These are phyloP conservation scores for Aspergillus sp. DNA, from an alignment of 2,329 filamentous ascomycete species.

Conservation along the genomic window DNA sequence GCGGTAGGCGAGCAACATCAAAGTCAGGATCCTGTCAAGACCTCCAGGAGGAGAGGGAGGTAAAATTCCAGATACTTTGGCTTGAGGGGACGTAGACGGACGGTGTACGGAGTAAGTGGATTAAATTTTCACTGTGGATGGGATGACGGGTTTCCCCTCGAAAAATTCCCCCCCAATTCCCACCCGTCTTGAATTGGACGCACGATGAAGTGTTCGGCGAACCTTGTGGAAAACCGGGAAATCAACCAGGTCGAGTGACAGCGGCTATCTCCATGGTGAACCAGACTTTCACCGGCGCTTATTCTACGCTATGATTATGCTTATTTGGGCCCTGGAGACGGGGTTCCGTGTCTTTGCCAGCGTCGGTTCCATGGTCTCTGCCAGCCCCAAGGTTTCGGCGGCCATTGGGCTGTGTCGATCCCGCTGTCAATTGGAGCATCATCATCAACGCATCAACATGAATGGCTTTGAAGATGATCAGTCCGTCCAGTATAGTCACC, in stretches of 20 bases:
- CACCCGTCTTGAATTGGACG: constrained; percentile 16
- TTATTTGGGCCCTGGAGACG: constrained; percentile 19
- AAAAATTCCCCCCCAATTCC: constrained; percentile 4
- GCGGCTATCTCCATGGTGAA: constrained; percentile 22
- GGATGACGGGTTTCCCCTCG: background rate
- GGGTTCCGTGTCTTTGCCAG: constrained; percentile 8
- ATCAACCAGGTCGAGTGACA: constrained; percentile 13
- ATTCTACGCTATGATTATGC: constrained; percentile 25
- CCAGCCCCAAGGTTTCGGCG: background rate
- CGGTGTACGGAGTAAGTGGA: no score
- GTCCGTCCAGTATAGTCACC: no score
- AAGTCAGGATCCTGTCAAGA: background rate
- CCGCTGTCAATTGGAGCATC: background rate
- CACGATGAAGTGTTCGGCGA: constrained; percentile 23
- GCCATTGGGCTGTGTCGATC: background rate
- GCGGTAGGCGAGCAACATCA: no score
- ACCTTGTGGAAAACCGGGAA: constrained; percentile 10
- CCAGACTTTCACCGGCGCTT: constrained; percentile 22
- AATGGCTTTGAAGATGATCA: no score
- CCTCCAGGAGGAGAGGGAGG: background rate
- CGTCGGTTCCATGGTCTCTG: constrained; percentile 9
- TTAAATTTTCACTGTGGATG: no score
- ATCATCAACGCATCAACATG: background rate
- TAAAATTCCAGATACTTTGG: background rate
- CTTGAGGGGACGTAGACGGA: background rate